Base-by-base conservation (phyloP, 768 basidiomycete species). In the Mycena epipterygia region DNA sequence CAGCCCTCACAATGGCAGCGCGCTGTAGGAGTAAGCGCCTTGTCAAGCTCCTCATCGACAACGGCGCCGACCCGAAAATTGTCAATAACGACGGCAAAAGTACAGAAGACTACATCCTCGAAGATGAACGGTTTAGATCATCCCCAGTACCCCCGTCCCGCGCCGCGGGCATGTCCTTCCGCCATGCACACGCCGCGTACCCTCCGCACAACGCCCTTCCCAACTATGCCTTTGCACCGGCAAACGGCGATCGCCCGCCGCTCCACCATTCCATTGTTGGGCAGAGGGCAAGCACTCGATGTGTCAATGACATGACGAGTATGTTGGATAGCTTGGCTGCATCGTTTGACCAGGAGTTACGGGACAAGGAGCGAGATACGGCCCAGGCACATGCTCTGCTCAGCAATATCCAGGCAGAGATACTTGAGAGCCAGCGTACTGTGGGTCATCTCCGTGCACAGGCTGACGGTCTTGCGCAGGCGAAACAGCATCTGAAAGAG, bases 41-140 rank as follows among this genome's bases (percentile, higher is more conserved):
- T 6, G 96, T 99, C 74, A 98, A 97, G 79, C 87, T 97, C 39
- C 89, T 99, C 59, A 93, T 99, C 68, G 97, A 99, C 80, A 94
- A 98, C 75, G 96, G 96, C 9, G 98, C 96, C 0, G 95, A 99
- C 79, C 96, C 97, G 6, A 98, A 98, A 81, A 90, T 99, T 71
- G 87, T 90, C 70, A 99, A 99, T 78, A 88, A 92, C 65, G 98
- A 99, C 75, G 95, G 95, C 55, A 99, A 99, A 84, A 96, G 92
- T 68, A 94, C 98, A 3, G 97, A 99, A 81, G 98, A 99, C 79
- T 99, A 99, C 77, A 99, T 99, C 72, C 87, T 99, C 39, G 98
- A 99, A 80, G 98, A 99, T 78, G 98, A 99, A 80, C 90, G 97
- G 55, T 98, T 98, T 83, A 89, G 97, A 42, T 94, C 95, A 1